These are phyloP conservation scores for Lasiodiplodia citricola DNA, from an alignment of 2,329 filamentous ascomycete species.

Conservation along the genomic window DNA sequence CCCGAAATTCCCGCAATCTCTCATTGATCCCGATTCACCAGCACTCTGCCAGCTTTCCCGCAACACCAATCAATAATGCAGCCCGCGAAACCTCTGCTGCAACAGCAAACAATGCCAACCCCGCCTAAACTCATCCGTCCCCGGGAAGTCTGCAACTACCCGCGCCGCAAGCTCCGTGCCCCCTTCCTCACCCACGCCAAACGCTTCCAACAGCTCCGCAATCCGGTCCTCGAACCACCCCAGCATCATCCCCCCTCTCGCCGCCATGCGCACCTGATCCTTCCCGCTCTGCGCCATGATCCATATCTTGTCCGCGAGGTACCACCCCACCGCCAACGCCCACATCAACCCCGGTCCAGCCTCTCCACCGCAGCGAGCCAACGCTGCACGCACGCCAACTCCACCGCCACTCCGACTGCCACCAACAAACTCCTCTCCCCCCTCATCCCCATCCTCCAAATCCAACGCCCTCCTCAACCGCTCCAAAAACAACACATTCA, in stretches of 20 bases:
- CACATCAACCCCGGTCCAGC: neutral
- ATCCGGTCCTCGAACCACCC: neutral
- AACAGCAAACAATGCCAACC: neutral
- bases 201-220: neutral
- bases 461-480: neutral
- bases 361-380: neutral
- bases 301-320: neutral
- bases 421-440: neutral
- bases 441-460: neutral
- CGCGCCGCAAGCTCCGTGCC: neutral
- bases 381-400: neutral
- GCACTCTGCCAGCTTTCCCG: too few species aligned
- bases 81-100: neutral
- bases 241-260: neutral
- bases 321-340: neutral
- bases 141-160: neutral
- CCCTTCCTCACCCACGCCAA: neutral
- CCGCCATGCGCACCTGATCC: neutral
- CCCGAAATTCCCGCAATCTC: too few species aligned
- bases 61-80: too few species aligned
- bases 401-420: neutral
- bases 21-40: too few species aligned
- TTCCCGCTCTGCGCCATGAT: too few species aligned
- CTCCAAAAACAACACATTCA: neutral
- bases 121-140: neutral